phyloP scores from a whole-genome alignment of 2,329 filamentous ascomycete genomes.

The Zasmidium citrigriseum region DNA sequence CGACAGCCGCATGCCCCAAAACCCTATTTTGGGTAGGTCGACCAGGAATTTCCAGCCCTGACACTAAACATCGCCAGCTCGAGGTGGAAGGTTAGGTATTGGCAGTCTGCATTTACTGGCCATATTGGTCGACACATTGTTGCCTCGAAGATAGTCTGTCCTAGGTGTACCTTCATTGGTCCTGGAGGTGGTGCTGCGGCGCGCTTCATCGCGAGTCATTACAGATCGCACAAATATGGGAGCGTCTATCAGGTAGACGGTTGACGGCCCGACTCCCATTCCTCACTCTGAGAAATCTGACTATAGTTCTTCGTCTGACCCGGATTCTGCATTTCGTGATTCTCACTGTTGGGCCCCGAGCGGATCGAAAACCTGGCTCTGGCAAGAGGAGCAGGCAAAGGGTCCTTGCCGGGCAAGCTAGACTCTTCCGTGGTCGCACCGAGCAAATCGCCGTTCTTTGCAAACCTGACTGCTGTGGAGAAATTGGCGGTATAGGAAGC shows the following conservation, averaged over 20 bases:
- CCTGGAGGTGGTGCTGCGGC: too few relatives aligned
- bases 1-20: too few relatives aligned
- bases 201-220: too few relatives aligned
- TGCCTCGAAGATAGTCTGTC: too few relatives aligned
- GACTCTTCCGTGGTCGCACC: constrained; percentile 1
- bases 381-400: neutral
- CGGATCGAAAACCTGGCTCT: neutral
- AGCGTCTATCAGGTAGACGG: too few relatives aligned
- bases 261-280: neutral
- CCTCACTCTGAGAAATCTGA: neutral
- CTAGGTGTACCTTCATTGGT: too few relatives aligned
- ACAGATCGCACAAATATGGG: too few relatives aligned
- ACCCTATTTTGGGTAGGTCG: neutral
- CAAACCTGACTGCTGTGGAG: constrained; percentile 20
- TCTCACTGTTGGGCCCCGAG: neutral
- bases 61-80: too few relatives aligned
- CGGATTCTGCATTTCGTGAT: neutral
- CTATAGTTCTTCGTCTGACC: neutral
- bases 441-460: constrained; percentile 8
- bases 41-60: neutral
- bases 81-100: too few relatives aligned
- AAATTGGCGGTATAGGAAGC: constrained; percentile 23
- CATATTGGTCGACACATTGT: too few relatives aligned
- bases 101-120: too few relatives aligned
- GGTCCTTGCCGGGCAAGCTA: constrained; percentile 11